A percentile compares a stretch with the other conserved stretches of the same genome.
phyloP scores from a whole-genome alignment of 176 grass and related monocot genomes.

The Tuctoria greenei region DNA sequence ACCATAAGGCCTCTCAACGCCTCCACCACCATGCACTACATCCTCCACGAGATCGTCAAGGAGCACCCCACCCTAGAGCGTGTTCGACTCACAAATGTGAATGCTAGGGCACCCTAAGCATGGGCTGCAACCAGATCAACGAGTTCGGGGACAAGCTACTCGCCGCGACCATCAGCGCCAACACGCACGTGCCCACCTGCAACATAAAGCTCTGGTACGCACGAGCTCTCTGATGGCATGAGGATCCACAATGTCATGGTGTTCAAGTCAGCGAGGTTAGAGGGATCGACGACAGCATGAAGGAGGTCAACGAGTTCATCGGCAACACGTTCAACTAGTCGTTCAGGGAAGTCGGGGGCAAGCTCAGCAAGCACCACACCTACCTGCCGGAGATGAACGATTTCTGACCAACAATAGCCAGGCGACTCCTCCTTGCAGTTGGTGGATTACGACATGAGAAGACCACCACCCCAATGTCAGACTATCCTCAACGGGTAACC shows the following conservation, averaged over 20 bases:
- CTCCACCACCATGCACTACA: conserved; percentile 65
- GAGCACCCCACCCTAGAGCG: conserved; percentile 67
- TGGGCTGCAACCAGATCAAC: conserved; percentile 53
- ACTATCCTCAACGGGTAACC: no score
- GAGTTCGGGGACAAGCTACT: conserved; percentile 69
- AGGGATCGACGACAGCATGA: conserved; percentile 39
- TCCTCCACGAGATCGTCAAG: conserved; percentile 76
- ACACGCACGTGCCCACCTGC: conserved; percentile 70
- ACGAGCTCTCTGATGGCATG: conserved; percentile 56
- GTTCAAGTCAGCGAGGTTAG: conserved; percentile 57
- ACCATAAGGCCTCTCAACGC: conserved; percentile 75
- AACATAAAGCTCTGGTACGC: conserved; percentile 85
- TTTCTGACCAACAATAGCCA: conserved; percentile 42
- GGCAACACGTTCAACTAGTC: conserved; percentile 53
- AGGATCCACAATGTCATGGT: conserved; percentile 68
- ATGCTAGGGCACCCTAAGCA: conserved; percentile 58
- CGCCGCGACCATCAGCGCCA: conserved; percentile 36
- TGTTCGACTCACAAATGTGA: conserved; percentile 58
- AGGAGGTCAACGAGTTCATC: conserved; percentile 59
- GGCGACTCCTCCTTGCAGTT: neutral
- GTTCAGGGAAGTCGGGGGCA: conserved; percentile 46
- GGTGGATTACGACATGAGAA: neutral
- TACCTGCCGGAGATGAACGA: conserved; percentile 86
- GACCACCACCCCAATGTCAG: neutral
- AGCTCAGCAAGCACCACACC: conserved; percentile 60